Evolutionary conservation across 805 yeast species (phyloP).

Genomic region (Spathaspora boniae): DNA sequence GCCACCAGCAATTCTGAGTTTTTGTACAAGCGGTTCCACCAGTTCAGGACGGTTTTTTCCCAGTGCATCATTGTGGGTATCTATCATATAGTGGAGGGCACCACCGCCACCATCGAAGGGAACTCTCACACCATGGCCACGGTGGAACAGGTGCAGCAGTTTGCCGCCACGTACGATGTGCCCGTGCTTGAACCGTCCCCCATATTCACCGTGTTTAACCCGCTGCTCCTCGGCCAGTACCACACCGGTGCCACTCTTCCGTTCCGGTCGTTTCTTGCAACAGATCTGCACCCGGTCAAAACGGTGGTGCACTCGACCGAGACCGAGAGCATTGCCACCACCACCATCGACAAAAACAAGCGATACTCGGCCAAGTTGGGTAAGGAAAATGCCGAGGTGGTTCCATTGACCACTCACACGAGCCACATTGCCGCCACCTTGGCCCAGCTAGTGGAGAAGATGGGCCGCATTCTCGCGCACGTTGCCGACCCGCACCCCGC

Average conservation of each 20-base stretch:
- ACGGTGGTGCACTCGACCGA: conserved; percentile 23
- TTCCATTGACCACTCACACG: conserved; percentile 7
- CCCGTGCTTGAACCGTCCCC: not conserved
- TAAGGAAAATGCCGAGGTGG: conserved; percentile 3
- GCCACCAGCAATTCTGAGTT: conserved; percentile 20
- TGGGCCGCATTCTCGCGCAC: conserved; percentile 20
- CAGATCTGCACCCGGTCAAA: conserved; percentile 10
- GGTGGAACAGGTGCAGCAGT: conserved; percentile 11
- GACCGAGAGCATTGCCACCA: conserved; percentile 30
- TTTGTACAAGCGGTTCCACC: conserved; percentile 22
- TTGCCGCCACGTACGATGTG: conserved; percentile 3
- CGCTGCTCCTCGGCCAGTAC: not conserved
- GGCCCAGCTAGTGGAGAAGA: conserved; percentile 21
- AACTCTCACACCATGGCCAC: conserved; percentile 7
- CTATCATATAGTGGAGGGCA: conserved; percentile 17
- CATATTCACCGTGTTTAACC: conserved; percentile 6
- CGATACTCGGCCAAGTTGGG: conserved; percentile 16
- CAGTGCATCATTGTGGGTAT: conserved; percentile 26
- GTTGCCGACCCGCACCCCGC: conserved; percentile 10
- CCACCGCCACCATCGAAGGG: not conserved
- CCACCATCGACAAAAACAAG: conserved; percentile 26
- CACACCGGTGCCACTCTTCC: too few species aligned
- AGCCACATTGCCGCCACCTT: conserved; percentile 6
- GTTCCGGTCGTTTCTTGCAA: not conserved
- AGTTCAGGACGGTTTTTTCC: conserved; percentile 28